A percentile compares a stretch with the other conserved stretches of the same genome.
Conservation (phyloP, 306 rosid species). For the Medicago ruthenica region DNA sequence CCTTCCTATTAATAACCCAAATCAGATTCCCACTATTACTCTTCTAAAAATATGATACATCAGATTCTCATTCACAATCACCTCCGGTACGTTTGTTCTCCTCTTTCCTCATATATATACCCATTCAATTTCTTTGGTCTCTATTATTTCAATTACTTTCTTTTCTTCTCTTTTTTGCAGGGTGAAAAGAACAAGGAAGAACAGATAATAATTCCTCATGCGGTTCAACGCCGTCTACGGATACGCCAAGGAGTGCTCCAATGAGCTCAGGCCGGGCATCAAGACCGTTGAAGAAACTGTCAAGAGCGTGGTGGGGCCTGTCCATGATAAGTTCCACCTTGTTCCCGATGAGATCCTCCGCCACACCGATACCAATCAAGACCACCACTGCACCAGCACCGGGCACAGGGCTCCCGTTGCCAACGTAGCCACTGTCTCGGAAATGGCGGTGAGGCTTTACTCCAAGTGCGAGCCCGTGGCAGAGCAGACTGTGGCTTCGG, state of each 20-base stretch:
- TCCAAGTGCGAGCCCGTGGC: constrained; percentile 57
- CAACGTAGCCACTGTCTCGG: constrained; percentile 55
- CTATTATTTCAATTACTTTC: constrained; percentile 1
- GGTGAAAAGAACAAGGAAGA: neutral
- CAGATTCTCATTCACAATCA: neutral
- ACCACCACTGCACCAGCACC: constrained; percentile 43
- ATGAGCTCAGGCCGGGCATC: constrained; percentile 34
- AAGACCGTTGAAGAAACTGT: constrained; percentile 42
- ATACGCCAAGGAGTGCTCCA: constrained; percentile 35
- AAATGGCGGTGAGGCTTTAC: constrained; percentile 52
- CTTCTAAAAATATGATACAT: neutral
- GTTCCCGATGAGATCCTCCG: constrained; percentile 49
- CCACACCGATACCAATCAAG: constrained; percentile 33
- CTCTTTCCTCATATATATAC: neutral
- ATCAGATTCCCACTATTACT: neutral
- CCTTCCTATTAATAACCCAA: constrained; percentile 20
- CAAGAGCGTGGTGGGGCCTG: constrained; percentile 36
- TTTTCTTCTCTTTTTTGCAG: neutral
- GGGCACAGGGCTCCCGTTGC: constrained; percentile 55
- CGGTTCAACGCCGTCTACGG: constrained; percentile 13
- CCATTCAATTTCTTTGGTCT: neutral
- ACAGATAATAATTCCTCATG: constrained; percentile 25
- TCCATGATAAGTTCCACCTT: constrained; percentile 42
- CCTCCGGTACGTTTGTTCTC: neutral
- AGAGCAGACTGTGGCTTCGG: constrained; percentile 31